Evolutionary conservation across 2,329 filamentous ascomycete species (phyloP).

Genomic region (Ceratocystis smalleyi): DNA sequence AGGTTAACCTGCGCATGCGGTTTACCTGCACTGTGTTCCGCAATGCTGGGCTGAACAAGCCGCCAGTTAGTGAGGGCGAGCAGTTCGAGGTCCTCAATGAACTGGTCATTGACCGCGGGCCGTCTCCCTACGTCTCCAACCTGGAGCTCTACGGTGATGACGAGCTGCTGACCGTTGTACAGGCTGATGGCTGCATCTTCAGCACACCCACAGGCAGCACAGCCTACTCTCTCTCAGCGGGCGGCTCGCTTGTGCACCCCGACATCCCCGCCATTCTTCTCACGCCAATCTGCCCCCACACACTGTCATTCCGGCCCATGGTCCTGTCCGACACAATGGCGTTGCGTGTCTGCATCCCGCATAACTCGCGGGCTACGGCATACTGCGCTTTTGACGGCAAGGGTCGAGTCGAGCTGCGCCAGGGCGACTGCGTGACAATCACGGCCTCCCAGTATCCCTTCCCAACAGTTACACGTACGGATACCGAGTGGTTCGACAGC

Average conservation of each 20-base stretch:
- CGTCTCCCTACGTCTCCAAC: conserved; percentile 92
- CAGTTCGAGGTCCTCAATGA: conserved; percentile 98
- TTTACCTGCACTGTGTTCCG: conserved; percentile 97
- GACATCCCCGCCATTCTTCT: conserved; percentile 93
- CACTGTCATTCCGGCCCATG: conserved; percentile 93
- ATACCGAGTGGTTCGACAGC: conserved; percentile 92
- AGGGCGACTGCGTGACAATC: conserved; percentile 91
- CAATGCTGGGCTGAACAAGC: conserved; percentile 39
- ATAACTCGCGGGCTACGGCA: conserved; percentile 73
- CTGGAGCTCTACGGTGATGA: conserved; percentile 92
- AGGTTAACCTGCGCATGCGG: conserved; percentile 93
- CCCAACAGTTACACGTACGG: conserved; percentile 80
- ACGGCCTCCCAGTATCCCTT: conserved; percentile 94
- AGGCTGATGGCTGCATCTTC: conserved; percentile 95
- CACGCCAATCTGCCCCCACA: conserved; percentile 95
- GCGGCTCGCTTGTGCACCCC: conserved; percentile 87
- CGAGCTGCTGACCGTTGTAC: conserved; percentile 84
- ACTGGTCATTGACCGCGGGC: conserved; percentile 92
- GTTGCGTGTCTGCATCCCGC: conserved; percentile 73
- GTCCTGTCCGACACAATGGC: conserved; percentile 89
- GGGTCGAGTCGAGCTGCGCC: conserved; percentile 78
- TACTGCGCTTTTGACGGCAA: conserved; percentile 98
- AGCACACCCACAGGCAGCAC: conserved; percentile 90
- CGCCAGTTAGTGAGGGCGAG: conserved; percentile 61
- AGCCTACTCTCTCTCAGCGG: conserved; percentile 89